A percentile compares a stretch with the other conserved stretches of the same genome.
Evolutionary conservation across 1,284 basidiomycete genomes (phyloP).

Genomic region (Cutaneotrichosporon dermatis): DNA sequence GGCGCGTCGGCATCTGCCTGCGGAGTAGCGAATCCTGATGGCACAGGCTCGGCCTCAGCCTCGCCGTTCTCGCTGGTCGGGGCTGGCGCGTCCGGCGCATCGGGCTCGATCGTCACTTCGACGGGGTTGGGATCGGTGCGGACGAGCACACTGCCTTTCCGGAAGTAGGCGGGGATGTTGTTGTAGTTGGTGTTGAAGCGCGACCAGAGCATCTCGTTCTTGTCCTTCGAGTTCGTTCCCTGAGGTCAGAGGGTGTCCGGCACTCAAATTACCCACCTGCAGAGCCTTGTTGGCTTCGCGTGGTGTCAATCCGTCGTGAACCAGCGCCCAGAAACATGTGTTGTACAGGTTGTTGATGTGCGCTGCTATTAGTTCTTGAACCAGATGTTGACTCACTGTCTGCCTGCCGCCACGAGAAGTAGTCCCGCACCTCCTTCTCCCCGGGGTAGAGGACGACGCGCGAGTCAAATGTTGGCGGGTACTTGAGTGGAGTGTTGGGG

Average conservation of each 20-base stretch:
- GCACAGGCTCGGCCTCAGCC: not conserved
- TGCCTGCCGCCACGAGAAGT: conserved; percentile 91
- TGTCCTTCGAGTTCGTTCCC: conserved; percentile 82
- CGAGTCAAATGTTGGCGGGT: conserved; percentile 90
- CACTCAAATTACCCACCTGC: conserved; percentile 54
- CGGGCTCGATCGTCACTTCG: conserved; percentile 4
- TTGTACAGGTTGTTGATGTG: conserved; percentile 99
- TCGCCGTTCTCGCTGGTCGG: not conserved
- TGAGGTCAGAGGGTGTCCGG: conserved; percentile 50
- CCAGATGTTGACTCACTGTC: conserved; percentile 64
- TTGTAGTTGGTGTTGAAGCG: conserved; percentile 88
- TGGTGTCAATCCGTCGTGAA: conserved; percentile 71
- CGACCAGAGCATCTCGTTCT: conserved; percentile 84
- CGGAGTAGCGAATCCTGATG: not conserved
- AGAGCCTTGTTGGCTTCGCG: conserved; percentile 77
- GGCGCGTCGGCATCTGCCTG: not conserved
- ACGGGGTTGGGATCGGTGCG: conserved; percentile 47
- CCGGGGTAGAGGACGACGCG: conserved; percentile 80
- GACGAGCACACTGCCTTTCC: conserved; percentile 81
- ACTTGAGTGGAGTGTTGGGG: conserved; percentile 61
- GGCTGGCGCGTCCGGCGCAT: not conserved
- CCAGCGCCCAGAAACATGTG: conserved; percentile 90
- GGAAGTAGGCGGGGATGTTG: conserved; percentile 63
- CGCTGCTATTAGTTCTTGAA: conserved; percentile 54
- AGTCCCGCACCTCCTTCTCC: conserved; percentile 71